Percentiles rank a stretch among this genome's conserved stretches.
Conservation (phyloP, 2,329 filamentous ascomycete species). For the Neofusicoccum sp. region DNA sequence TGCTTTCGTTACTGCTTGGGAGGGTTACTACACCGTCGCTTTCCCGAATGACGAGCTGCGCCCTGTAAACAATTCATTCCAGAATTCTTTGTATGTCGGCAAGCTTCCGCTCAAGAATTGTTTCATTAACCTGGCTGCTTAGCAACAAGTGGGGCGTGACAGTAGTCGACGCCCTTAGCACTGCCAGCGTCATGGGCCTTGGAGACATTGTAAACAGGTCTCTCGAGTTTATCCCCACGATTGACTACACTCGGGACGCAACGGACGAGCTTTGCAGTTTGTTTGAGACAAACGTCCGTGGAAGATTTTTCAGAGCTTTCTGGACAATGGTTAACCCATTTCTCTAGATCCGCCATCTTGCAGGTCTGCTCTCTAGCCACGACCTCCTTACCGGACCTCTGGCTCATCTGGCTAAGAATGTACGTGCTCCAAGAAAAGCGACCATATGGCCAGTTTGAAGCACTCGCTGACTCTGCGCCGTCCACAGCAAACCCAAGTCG, state of each 20-base stretch:
- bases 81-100: slow-evolving; percentile 64
- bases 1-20: slow-evolving; percentile 36
- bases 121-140: background rate
- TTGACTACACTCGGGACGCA: slow-evolving; percentile 61
- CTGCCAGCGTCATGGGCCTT: slow-evolving; percentile 74
- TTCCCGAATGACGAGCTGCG: slow-evolving; percentile 74
- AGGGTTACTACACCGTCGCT: slow-evolving; percentile 65
- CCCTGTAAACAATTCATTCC: slow-evolving; percentile 63
- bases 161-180: slow-evolving; percentile 76
- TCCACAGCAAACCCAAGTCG: slow-evolving; percentile 59
- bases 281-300: slow-evolving; percentile 68
- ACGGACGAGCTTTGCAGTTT: slow-evolving; percentile 63
- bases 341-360: slow-evolving; percentile 75
- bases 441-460: too few species aligned
- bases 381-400: slow-evolving; percentile 71
- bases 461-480: background rate
- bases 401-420: slow-evolving; percentile 43
- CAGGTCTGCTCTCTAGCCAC: slow-evolving; percentile 72
- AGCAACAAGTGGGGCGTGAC: slow-evolving; percentile 85
- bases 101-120: background rate
- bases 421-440: too few species aligned
- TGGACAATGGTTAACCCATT: background rate
- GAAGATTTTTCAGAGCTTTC: too few species aligned
- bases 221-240: slow-evolving; percentile 65
- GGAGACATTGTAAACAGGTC: slow-evolving; percentile 68